phyloP scores from a whole-genome alignment of 2,329 filamentous ascomycete species.

The Chalara sp. region DNA sequence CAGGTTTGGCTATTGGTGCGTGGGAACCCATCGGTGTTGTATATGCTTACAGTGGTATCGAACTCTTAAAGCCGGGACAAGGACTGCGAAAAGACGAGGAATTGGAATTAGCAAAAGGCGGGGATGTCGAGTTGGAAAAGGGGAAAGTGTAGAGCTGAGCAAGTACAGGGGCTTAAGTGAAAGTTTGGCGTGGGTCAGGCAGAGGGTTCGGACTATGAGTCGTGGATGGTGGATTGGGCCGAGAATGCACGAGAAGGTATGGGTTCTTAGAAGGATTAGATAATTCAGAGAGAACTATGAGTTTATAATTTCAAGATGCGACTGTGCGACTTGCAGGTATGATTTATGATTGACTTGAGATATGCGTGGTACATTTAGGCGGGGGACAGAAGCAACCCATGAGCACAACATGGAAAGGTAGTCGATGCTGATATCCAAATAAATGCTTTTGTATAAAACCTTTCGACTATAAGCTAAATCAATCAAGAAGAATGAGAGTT shows the following conservation, averaged over 20 bases:
- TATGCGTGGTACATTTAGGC: no score
- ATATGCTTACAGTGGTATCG: constrained; percentile 51
- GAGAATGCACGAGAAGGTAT: constrained; percentile 43
- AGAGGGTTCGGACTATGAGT: constrained; percentile 37
- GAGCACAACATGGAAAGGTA: no score
- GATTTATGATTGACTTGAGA: no score
- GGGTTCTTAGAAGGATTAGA: constrained; percentile 21
- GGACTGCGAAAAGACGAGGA: constrained; percentile 17
- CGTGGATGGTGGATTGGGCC: constrained; percentile 62
- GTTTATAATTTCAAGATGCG: no score
- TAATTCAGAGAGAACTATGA: background rate
- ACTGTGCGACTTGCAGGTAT: no score
- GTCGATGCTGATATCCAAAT: no score
- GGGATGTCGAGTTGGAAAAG: constrained; percentile 9
- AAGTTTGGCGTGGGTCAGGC: constrained; percentile 20
- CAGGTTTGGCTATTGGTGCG: constrained; percentile 37
- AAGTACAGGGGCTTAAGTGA: constrained; percentile 24
- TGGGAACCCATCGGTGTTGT: constrained; percentile 54
- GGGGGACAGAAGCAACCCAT: no score
- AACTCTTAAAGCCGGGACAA: constrained; percentile 45
- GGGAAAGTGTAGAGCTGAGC: constrained; percentile 6
- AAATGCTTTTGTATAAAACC: no score
- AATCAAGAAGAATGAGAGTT: no score
- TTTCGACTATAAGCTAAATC: no score
- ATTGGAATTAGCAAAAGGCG: constrained; percentile 18